Conservation (phyloP, 1,139 yeast species). For the Zygosaccharomyces sapae region DNA sequence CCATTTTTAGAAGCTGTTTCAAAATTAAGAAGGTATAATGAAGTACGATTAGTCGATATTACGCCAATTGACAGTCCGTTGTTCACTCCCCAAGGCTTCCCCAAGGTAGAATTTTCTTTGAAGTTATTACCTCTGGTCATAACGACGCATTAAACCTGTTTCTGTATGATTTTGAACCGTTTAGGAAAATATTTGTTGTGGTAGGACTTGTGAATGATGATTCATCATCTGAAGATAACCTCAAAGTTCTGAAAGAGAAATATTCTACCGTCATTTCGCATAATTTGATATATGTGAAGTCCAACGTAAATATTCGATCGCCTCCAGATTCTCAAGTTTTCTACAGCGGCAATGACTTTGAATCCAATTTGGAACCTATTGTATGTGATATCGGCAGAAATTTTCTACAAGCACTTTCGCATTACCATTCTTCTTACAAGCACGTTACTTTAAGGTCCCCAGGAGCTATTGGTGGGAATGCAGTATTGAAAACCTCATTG, state of each 20-base stretch:
- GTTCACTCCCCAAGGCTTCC: slow-evolving; percentile 83
- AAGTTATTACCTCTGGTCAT: slow-evolving; percentile 42
- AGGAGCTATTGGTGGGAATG: slow-evolving; percentile 54
- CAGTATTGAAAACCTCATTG: slow-evolving; percentile 36
- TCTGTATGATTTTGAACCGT: slow-evolving; percentile 86
- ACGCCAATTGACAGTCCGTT: slow-evolving; percentile 56
- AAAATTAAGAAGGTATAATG: slow-evolving; percentile 47
- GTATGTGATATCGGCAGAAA: slow-evolving; percentile 68
- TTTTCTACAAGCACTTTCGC: slow-evolving; percentile 60
- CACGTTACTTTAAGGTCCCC: slow-evolving; percentile 74
- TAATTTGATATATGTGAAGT: slow-evolving; percentile 41
- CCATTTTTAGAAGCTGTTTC: slow-evolving; percentile 48
- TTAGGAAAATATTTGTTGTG: slow-evolving; percentile 65
- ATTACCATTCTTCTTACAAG: slow-evolving; percentile 63
- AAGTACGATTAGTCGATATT: slow-evolving; percentile 70
- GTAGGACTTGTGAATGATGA: slow-evolving; percentile 46
- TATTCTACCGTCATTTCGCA: slow-evolving; percentile 67
- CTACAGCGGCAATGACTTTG: slow-evolving; percentile 14
- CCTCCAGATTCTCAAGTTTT: slow-evolving; percentile 17
- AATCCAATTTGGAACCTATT: slow-evolving; percentile 52
- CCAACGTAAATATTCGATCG: not conserved
- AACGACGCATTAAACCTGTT: slow-evolving; percentile 56
- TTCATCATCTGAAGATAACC: slow-evolving; percentile 31
- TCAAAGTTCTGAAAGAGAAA: slow-evolving; percentile 39
- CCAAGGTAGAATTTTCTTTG: slow-evolving; percentile 59